Evolutionary conservation across 495 filamentous ascomycete species (phyloP).

Genomic region (Neurospora sp.): DNA sequence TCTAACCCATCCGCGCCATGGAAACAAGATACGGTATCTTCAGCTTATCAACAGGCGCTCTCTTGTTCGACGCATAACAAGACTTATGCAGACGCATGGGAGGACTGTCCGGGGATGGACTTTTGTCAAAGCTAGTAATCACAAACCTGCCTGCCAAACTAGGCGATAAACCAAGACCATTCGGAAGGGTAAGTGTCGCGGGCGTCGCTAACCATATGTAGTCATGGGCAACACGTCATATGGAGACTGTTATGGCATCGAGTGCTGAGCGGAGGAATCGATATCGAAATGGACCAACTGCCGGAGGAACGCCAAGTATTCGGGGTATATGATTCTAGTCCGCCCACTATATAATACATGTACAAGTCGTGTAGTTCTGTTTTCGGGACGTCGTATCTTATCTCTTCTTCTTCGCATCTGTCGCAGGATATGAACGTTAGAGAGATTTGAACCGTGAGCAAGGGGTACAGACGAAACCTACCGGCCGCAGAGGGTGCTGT

Average conservation of each 20-base stretch:
- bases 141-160: neutral
- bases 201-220: neutral
- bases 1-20: neutral
- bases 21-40: neutral
- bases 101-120: neutral
- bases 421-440: conserved; percentile 6
- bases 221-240: neutral
- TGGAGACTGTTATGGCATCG: neutral
- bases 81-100: neutral
- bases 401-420: conserved; percentile 21
- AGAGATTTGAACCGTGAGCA: neutral
- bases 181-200: neutral
- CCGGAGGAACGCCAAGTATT: neutral
- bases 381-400: conserved; percentile 1
- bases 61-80: neutral
- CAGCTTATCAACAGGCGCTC: neutral
- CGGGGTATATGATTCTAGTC: conserved; percentile 18
- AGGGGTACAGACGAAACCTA: conserved; percentile 28
- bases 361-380: conserved; percentile 2
- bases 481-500: conserved; percentile 39
- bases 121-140: neutral
- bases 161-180: neutral
- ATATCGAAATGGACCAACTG: neutral
- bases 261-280: neutral
- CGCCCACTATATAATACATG: conserved; percentile 15